Base-by-base conservation (phyloP, 768 basidiomycete genomes). In the Termitomyces sp. region DNA sequence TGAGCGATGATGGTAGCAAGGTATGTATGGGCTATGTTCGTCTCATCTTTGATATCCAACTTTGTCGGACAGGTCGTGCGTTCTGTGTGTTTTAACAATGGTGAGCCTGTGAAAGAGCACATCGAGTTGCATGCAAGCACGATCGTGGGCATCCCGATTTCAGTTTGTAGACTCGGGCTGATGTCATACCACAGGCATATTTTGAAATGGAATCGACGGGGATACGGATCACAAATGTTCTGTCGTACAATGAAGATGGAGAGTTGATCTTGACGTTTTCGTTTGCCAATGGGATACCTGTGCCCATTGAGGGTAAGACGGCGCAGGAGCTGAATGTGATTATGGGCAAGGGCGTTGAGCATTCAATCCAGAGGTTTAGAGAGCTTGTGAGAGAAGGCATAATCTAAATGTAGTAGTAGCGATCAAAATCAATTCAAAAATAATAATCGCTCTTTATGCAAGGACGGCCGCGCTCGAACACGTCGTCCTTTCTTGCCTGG, bases 401-500 rank as follows among this genome's bases (percentile, higher is more conserved):
- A 14, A 45, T 64, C 35, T 54, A 10, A 32, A 9, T 10, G 30
- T 5, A 5, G 28, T 28, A 28, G 28, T 32, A 8, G 32, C 32
- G 9, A 32, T 32, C 32, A 32, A 10, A 32, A 28, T 28, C 2
- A 28, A 28, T 2, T 28, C 7, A 28, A 32, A 35, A 35, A 3
- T 1, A 35, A 5, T 35, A 15, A n/a, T 32, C 11, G 32, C 34
- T 35, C 34, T 35, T 28, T 35, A 54, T 51, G 46, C 26, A 54
- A 35, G 50, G 43, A 40, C 70, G 72, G 35, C 61, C 64, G n/a
- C 62, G 72, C 55, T 66, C 72, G 1, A 70, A 71, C 55, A 74
- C 73, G 4, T 62, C 70, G 28, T 68, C 68, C 12, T 70, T 73
- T 58, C 60, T 69, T 58, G 53, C 50, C 54, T 69, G 68, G 68